Evolutionary conservation across 306 rosid genomes (phyloP), one percentile per base, ranked within the genome.

Genomic region (Mimosa pudica): DNA sequence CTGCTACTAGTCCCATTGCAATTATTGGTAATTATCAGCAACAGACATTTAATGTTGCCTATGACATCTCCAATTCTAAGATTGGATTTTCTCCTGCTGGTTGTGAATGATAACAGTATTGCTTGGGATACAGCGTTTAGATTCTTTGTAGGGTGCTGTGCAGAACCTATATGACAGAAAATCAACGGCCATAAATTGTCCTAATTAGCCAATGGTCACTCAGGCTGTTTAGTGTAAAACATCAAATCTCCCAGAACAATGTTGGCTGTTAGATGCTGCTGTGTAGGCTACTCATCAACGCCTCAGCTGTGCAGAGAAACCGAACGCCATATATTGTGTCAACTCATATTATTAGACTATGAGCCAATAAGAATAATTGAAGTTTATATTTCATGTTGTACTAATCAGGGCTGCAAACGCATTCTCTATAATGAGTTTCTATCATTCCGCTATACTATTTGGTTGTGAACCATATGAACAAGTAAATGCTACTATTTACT

Each of bases 11-110:
- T 32, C 75, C 77, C 0, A 71, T 85, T 65, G 74, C 87, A 73
- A 86, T 88, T 41, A 81, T 90, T 72, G 94, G 94, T 24, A 90
- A 90, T 84, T 86, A 38, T 73, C 92, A 90, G 47, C 94, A 90
- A 36, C 92, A 88, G 68, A 88, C 89, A 51, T 79, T 77, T 42
- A 77, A 55, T 41, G 81, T 88, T 38, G 87, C 84, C 76, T 88
- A 81, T 74, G 92, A 90, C 82, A 81, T 88, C 77, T 77, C 86
- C 74, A 88, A 88, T 64, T 86, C 92, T 70, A 88, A 73, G 82
- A 74, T 90, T 83, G 92, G 89, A 46, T 86, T 90, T 83, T 81
- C 89, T 81, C 54, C 88, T 38, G 92, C 77, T 61, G 94, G 92
- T 51, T 90, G 94, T 79, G 75, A 57, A 64, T 88, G 87, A 87